phyloP scores from a whole-genome alignment of 2,329 filamentous ascomycete species.

The Fusarium sp. region DNA sequence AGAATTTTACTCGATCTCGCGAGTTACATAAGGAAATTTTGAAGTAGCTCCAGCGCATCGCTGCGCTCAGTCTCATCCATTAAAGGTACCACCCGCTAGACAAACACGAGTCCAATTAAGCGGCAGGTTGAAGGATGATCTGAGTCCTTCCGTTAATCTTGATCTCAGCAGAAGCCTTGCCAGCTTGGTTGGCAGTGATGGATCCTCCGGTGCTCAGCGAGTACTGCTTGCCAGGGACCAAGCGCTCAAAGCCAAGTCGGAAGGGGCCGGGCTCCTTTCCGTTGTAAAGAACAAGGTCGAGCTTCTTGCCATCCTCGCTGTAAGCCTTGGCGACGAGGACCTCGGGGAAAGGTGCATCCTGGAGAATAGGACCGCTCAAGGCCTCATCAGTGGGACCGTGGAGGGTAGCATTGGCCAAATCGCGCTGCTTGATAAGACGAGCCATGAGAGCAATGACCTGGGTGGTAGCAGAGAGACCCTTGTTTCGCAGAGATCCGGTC shows the following conservation, averaged over 20 bases:
- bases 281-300: constrained; percentile 26
- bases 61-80: too few relatives aligned
- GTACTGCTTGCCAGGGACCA: constrained; percentile 14
- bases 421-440: constrained; percentile 21
- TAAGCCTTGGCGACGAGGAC: constrained; percentile 27
- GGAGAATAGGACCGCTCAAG: constrained; percentile 11
- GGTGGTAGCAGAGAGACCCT: constrained; percentile 22
- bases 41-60: too few relatives aligned
- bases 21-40: too few relatives aligned
- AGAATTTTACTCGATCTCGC: too few relatives aligned
- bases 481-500: constrained; percentile 19
- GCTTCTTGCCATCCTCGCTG: constrained; percentile 18
- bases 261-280: constrained; percentile 21
- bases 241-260: constrained; percentile 17
- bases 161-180: constrained; percentile 10
- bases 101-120: neutral
- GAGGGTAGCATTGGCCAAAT: constrained; percentile 19
- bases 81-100: too few relatives aligned
- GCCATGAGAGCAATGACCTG: constrained; percentile 27
- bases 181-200: constrained; percentile 9
- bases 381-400: constrained; percentile 14
- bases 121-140: constrained; percentile 14
- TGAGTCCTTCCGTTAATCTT: constrained; percentile 20
- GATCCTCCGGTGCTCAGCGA: constrained; percentile 20
- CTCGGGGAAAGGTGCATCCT: constrained; percentile 20